These are phyloP conservation scores for Pythium brachiatum DNA, from an alignment of 352 stramenopile genomes.

Conservation along the genomic window DNA sequence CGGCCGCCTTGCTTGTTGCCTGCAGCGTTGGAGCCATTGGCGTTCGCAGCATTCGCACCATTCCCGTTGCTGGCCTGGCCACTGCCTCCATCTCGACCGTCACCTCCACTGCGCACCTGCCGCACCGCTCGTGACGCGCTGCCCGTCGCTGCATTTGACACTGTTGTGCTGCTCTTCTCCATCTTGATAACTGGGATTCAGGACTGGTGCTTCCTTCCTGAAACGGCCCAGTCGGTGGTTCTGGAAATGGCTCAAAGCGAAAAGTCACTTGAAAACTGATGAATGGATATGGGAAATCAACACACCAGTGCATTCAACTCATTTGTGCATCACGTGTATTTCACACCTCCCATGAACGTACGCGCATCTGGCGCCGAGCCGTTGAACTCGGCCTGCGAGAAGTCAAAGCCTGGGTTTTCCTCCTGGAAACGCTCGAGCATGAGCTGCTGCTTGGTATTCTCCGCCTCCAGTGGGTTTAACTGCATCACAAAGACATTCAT, in stretches of 20 bases:
- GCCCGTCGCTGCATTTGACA: constrained; percentile 24
- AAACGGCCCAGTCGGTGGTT: not conserved
- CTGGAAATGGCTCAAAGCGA: not conserved
- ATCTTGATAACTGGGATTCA: constrained; percentile 13
- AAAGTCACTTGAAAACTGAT: not conserved
- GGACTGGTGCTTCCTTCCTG: not conserved
- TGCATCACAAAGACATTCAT: constrained; percentile 19
- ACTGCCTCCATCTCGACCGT: constrained; percentile 20
- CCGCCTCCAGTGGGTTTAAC: constrained; percentile 89
- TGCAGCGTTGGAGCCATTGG: not conserved
- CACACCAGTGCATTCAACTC: not conserved
- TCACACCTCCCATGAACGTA: constrained; percentile 97
- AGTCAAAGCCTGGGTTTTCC: constrained; percentile 98
- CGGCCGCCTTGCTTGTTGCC: not conserved
- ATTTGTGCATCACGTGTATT: constrained; percentile 55
- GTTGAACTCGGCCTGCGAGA: constrained; percentile 97
- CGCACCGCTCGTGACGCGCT: constrained; percentile 28
- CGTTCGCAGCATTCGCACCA: not conserved
- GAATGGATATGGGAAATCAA: not conserved
- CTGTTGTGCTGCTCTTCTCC: constrained; percentile 10
- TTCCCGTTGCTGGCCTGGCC: constrained; percentile 16
- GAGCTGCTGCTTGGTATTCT: constrained; percentile 95
- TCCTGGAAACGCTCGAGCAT: constrained; percentile 98
- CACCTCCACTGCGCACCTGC: constrained; percentile 39
- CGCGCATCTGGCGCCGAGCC: constrained; percentile 93